Evolutionary conservation across 1,139 yeast species (phyloP), one percentile per base, ranked within the genome.

Genomic region (Sugiyamaella xylanicola): DNA sequence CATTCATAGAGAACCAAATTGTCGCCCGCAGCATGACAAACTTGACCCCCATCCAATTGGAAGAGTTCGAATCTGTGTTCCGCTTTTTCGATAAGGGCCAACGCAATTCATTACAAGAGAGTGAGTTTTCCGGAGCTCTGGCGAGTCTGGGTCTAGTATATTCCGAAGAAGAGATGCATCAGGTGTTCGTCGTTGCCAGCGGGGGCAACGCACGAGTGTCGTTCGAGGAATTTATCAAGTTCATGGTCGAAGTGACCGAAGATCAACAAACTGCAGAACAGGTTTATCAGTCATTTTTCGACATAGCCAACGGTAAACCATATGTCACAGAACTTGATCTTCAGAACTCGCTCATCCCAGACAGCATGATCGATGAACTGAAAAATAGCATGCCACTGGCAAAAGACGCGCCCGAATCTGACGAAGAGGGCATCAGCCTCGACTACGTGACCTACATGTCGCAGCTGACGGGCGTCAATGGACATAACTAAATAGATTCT

Each of bases 11-110:
- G 51, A 73, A 73, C 58, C 77, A 74, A 61, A 68, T 74, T 56
- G 72, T 72, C 16, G 77, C 77, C 3, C 68, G 76, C 16, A 65
- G 66, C 59, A 70, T 71, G 72, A 71, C 74, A 48, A 72, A 73
- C 54, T 59, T 74, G 44, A 72, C 77, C n/a, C 76, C 76, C 1
- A 67, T 71, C 19, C 77, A 74, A 55, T 63, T 74, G 35, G 77
- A 74, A 54, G 78, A 75, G 61, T 74, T 74, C 59, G 77, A 74
- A 58, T 68, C 75, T 4, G 75, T 71, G n/a, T 74, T 74, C 57
- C 61, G 77, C 41, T 74, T 68, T 57, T 74, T 75, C 58, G 78
- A 74, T 61, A 72, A 70, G 61, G 63, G 68, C 16, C 71, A 71
- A 35, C 62, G 67, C 48, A 73, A 74, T 56, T 57, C 66, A 15